phyloP scores from a whole-genome alignment of 31 red algal species.

The Bonnemaisonia californica region DNA sequence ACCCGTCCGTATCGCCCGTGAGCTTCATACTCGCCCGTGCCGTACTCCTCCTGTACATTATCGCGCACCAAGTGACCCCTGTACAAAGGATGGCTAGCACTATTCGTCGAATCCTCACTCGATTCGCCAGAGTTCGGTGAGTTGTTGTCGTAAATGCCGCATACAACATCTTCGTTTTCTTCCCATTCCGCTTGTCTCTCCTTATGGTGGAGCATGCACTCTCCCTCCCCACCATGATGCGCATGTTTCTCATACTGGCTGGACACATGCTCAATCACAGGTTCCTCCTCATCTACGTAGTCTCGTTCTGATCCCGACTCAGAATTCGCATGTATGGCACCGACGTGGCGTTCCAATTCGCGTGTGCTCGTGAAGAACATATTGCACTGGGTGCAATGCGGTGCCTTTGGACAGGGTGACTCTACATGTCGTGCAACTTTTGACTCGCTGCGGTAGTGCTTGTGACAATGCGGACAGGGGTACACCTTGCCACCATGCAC shows the following conservation, averaged over 20 bases:
- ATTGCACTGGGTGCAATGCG: not conserved
- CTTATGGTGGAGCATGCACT: not conserved
- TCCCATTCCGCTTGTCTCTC: not conserved
- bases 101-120: not conserved
- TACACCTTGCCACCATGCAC: not conserved
- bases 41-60: not conserved
- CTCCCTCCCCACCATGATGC: not conserved
- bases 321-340: not conserved
- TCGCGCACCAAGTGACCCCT: not conserved
- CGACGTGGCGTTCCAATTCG: not conserved
- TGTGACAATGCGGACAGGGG: not conserved
- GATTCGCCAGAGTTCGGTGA: not conserved
- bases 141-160: not conserved
- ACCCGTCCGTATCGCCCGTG: not conserved
- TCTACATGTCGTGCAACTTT: not conserved
- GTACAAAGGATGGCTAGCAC: not conserved
- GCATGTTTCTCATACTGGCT: not conserved
- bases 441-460: not conserved
- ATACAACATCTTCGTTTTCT: not conserved
- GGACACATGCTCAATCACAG: not conserved
- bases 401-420: not conserved
- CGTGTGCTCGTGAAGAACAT: not conserved
- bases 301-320: not conserved
- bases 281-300: not conserved
- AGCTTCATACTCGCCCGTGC: not conserved